Evolutionary conservation across 805 yeast species (phyloP).

Genomic region (Candida qinlingensis): DNA sequence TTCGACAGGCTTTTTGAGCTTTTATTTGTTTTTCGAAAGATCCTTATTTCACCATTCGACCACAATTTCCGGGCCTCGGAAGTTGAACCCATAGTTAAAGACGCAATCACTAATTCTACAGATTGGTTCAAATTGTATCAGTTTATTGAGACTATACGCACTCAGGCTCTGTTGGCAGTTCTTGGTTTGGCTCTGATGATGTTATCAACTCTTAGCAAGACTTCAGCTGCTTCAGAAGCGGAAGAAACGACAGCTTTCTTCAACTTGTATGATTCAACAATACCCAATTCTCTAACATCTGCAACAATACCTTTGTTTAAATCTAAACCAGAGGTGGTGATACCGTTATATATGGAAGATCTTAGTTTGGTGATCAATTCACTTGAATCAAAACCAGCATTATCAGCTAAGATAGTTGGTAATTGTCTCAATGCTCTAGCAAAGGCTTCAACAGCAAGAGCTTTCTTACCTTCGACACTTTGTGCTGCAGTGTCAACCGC

Average conservation of each 20-base stretch:
- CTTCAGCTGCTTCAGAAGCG: conserved; percentile 98
- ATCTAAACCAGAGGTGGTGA: conserved; percentile 87
- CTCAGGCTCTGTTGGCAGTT: conserved; percentile 77
- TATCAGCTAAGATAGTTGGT: conserved; percentile 93
- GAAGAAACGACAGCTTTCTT: conserved; percentile 91
- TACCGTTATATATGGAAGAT: conserved; percentile 80
- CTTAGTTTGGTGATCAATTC: conserved; percentile 88
- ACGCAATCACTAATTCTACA: too few relatives aligned
- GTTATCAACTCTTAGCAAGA: conserved; percentile 90
- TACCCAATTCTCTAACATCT: conserved; percentile 91
- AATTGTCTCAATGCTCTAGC: conserved; percentile 91
- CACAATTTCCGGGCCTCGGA: too few relatives aligned
- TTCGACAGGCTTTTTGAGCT: too few relatives aligned
- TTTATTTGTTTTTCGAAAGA: background rate
- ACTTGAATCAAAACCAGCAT: conserved; percentile 93
- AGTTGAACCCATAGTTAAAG: too few relatives aligned
- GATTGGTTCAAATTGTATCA: too few relatives aligned
- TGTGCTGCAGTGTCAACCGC: conserved; percentile 98
- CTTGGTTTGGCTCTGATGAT: conserved; percentile 96
- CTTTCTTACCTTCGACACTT: conserved; percentile 86
- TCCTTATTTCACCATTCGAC: too few relatives aligned
- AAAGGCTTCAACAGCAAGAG: conserved; percentile 91
- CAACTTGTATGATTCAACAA: conserved; percentile 88
- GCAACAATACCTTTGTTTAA: conserved; percentile 78
- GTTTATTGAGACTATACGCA: background rate